These are phyloP conservation scores for Acanthamoeba castellanii DNA, from an alignment of 208 protist species.

Conservation along the genomic window DNA sequence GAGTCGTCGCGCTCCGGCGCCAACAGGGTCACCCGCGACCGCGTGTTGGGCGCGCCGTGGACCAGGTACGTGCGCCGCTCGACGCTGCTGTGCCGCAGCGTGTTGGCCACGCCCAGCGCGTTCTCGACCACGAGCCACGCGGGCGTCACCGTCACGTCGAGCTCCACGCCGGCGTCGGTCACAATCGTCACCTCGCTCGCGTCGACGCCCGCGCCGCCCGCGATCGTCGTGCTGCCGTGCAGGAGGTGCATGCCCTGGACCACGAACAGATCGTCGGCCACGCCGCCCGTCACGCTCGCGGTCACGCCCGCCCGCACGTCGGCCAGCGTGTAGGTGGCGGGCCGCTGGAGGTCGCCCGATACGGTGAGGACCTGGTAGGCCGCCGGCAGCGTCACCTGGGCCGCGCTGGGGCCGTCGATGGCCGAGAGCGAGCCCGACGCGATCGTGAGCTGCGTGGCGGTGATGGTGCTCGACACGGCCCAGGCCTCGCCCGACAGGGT, in stretches of 20 bases:
- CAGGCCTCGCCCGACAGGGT: constrained; percentile 19
- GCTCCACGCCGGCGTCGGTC: not conserved
- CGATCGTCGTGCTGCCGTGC: constrained; percentile 28
- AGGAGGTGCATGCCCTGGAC: constrained; percentile 2
- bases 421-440: not conserved
- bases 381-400: not conserved
- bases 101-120: not conserved
- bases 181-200: not conserved
- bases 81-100: constrained; percentile 36
- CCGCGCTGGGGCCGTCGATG: not conserved
- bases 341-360: not conserved
- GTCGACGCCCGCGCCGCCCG: constrained; percentile 41
- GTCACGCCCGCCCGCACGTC: constrained; percentile 16
- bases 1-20: constrained; percentile 41
- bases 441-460: constrained; percentile 27
- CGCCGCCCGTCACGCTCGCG: constrained; percentile 14
- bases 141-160: constrained; percentile 12
- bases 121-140: constrained; percentile 47
- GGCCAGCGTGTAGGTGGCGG: not conserved
- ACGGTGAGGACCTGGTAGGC: constrained; percentile 29
- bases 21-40: not conserved
- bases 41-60: constrained; percentile 13
- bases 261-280: constrained; percentile 63
- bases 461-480: not conserved
- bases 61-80: constrained; percentile 47